A percentile compares a stretch with the other conserved stretches of the same genome.
phyloP scores from a whole-genome alignment of 257 asterid species.

The Striga asiatica region DNA sequence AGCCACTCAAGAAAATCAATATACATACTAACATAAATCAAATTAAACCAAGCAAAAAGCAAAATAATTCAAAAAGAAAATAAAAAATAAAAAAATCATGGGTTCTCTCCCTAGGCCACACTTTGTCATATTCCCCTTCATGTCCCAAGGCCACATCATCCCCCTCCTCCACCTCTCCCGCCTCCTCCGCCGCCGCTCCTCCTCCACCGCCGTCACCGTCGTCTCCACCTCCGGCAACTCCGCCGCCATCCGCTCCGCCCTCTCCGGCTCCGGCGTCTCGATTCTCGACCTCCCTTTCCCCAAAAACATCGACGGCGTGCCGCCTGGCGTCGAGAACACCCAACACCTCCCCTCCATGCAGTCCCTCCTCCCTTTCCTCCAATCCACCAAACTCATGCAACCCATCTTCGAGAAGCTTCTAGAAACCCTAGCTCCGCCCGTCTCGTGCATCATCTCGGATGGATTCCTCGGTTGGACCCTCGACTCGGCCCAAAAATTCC shows the following conservation, averaged over 20 bases:
- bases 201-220: slow-evolving; percentile 39
- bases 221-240: slow-evolving; percentile 59
- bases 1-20: no score
- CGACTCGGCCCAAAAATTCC: slow-evolving; percentile 26
- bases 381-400: slow-evolving; percentile 43
- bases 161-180: slow-evolving; percentile 67
- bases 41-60: no score
- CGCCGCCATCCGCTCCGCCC: slow-evolving; percentile 25
- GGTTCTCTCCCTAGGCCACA: slow-evolving; percentile 32
- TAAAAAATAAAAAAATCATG: slow-evolving; percentile 20
- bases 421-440: slow-evolving; percentile 26
- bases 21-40: no score
- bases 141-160: slow-evolving; percentile 64
- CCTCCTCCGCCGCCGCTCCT: slow-evolving; percentile 40
- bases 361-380: slow-evolving; percentile 22
- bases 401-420: slow-evolving; percentile 35
- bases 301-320: slow-evolving; percentile 30
- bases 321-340: slow-evolving; percentile 57
- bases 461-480: slow-evolving; percentile 54
- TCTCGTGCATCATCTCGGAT: slow-evolving; percentile 52
- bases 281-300: slow-evolving; percentile 60
- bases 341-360: slow-evolving; percentile 40
- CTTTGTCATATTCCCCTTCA: slow-evolving; percentile 59
- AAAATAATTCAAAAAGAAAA: no score
- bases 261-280: slow-evolving; percentile 22